phyloP scores from a whole-genome alignment of 371 early-diverging fungal species.

The Zancudomyces culisetae region DNA sequence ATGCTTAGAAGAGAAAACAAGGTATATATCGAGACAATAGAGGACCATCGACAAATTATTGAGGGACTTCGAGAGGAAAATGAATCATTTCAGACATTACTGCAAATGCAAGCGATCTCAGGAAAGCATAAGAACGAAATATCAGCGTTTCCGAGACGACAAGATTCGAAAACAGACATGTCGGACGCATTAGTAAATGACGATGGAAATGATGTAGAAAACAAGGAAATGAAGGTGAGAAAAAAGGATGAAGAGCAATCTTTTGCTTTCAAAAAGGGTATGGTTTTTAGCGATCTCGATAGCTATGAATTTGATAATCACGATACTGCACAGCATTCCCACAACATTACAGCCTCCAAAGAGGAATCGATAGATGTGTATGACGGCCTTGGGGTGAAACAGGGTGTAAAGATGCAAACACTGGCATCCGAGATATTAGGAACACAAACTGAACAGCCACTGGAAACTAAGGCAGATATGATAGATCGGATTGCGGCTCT shows the following conservation, averaged over 20 bases:
- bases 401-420: too few species aligned
- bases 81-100: conserved; percentile 59
- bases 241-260: conserved; percentile 4
- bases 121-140: neutral
- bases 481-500: conserved; percentile 14
- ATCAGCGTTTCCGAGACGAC: neutral
- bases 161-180: neutral
- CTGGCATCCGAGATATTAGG: conserved; percentile 40
- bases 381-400: neutral
- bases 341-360: neutral
- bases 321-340: neutral
- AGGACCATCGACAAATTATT: conserved; percentile 20
- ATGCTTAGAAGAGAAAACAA: neutral
- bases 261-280: too few species aligned
- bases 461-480: conserved; percentile 6
- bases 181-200: too few species aligned
- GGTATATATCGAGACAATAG: neutral
- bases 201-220: too few species aligned
- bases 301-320: neutral
- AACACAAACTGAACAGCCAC: conserved; percentile 13
- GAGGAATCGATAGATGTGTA: neutral
- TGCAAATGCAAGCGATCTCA: conserved; percentile 54
- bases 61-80: conserved; percentile 58
- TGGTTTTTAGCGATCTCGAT: neutral
- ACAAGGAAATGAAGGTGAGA: neutral